These are phyloP conservation scores for Myxozyma geophila DNA, from an alignment of 805 yeast species.

Conservation along the genomic window DNA sequence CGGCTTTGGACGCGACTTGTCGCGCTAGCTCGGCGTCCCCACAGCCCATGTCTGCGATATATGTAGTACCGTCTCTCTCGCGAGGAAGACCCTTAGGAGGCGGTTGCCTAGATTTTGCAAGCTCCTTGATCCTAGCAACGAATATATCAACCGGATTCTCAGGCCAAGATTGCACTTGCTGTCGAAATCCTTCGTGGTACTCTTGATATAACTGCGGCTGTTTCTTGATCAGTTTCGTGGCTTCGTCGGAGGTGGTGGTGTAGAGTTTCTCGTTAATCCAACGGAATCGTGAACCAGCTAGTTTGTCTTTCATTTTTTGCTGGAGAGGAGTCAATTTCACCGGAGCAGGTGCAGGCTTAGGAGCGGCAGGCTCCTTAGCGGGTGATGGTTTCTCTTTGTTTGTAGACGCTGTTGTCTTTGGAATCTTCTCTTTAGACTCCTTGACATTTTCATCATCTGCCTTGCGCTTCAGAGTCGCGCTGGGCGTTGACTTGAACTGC, in stretches of 20 bases:
- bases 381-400: not conserved
- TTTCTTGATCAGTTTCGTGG: conserved; percentile 68
- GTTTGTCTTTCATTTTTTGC: conserved; percentile 91
- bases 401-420: not conserved
- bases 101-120: conserved; percentile 14
- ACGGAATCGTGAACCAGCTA: conserved; percentile 92
- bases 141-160: conserved; percentile 96
- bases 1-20: conserved; percentile 59
- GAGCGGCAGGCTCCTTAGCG: not conserved
- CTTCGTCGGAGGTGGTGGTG: conserved; percentile 78
- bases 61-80: conserved; percentile 59
- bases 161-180: conserved; percentile 97
- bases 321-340: conserved; percentile 80
- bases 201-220: conserved; percentile 92
- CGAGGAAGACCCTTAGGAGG: conserved; percentile 54
- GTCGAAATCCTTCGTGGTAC: conserved; percentile 92
- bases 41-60: conserved; percentile 98
- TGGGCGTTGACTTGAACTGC: not conserved
- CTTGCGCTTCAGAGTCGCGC: not conserved
- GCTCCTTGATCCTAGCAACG: conserved; percentile 64
- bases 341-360: conserved; percentile 11
- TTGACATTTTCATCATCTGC: not conserved
- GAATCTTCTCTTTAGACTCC: not conserved
- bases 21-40: conserved; percentile 90
- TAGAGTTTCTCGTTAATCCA: conserved; percentile 99